Evolutionary conservation across 192 early-diverging fungal species (phyloP), one percentile per base, ranked within the genome.

Genomic region (Piromyces finnis): DNA sequence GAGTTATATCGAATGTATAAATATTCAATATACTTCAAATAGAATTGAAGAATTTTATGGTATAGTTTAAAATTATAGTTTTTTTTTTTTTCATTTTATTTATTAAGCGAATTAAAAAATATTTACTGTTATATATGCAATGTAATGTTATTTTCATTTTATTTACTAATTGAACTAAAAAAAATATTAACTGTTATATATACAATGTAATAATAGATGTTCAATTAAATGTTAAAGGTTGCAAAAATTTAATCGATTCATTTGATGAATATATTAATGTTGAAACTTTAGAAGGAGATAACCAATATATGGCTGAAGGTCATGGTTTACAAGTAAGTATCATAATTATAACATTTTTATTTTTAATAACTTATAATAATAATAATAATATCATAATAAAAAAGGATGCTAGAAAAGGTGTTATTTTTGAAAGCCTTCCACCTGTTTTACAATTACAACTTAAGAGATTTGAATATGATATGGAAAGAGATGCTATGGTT

Each of bases 381-480:
- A 39, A 39, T 26, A 27, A 28, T 82, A 29, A 27, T 51, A 13
- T 30, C 28, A 15, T 26, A 80, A 32, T 27, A 12, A 82, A 32
- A 29, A 39, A 85, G 90, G 94, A 95, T 83, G 97, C 98, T 18
- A 94, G 92, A 80, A 98, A 98, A 85, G 96, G 98, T 29, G 96
- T 98, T 35, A 94, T 95, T 12, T 99, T 99, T 82, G 90, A 93
- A 83, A 86, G 86, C 29, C 94, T 98, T 80, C 98, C 98, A 41
- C 96, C 95, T 13, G 95, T 99, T 27, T 85, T 99, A 51, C 96
- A 98, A 83, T 85, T 99, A 79, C 98, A 98, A 83, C 86, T 99
- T 82, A 98, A 98, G 86, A 90, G 97, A 26, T 99, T 98, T 83
- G 98, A 99, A 85, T 99, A 97, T 85, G 97, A 99, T 83, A 92